Evolutionary conservation across 1,284 basidiomycete genomes (phyloP), one percentile per base, ranked within the genome.

Genomic region (Clitocybe nebularis): DNA sequence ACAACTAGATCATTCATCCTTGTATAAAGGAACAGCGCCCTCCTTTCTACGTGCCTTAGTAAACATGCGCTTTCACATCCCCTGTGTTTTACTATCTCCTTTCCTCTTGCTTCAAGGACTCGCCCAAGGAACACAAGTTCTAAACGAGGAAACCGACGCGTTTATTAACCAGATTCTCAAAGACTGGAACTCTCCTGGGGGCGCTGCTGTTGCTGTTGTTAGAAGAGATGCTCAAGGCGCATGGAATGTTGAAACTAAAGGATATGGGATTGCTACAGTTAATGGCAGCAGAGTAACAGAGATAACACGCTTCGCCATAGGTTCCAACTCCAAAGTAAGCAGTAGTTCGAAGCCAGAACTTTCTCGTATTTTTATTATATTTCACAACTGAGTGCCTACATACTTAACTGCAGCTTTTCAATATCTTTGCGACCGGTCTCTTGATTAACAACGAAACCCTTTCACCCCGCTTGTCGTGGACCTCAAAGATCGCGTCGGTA

Each of bases 361-460:
- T n/a, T n/a, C n/a, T n/a, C n/a, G n/a, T n/a, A n/a, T 29, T n/a
- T 29, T 5, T 5, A 7, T 16, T 4, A 14, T 10, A 32, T 17
- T 11, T 14, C 3, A 4, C 13, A 2, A 32, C 11, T 5, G 19
- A 3, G 29, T n/a, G n/a, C n/a, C 13, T 3, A 17, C 14, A 32
- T 23, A 9, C 20, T 29, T 1, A n/a, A n/a, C 19, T 11, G 11
- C 5, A 39, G 38, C 28, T 39, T 8, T 39, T 39, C 23, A 23
- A 26, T 21, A 10, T 29, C 9, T 14, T 32, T 2, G 29, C 38
- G 1, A 39, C 28, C 5, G 57, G 58, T 9, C 49, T 60, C 16
- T 38, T 59, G n/a, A 49, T 59, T 38, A 45, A 54, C 11, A 60
- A 59, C 24, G 50, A 55, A 14, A 50, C 50, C 16, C 41, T 60